Base-by-base conservation (phyloP, 2,329 filamentous ascomycete genomes). In the Huntiella bhutanensis region DNA sequence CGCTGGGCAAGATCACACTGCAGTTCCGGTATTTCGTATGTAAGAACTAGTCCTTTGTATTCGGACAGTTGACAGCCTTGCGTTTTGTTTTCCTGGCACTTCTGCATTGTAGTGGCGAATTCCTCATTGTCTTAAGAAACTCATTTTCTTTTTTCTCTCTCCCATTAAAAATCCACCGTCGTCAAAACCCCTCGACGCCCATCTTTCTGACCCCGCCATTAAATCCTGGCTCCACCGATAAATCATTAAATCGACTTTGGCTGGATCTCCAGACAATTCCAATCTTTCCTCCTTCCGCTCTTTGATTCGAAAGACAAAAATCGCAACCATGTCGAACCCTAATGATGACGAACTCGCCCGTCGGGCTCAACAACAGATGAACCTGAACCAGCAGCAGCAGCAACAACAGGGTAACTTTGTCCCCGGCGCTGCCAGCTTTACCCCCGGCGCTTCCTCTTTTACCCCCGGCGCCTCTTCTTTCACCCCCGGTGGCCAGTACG, bases 261-360 rank as follows among this genome's bases (percentile, higher is more conserved):
- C 13, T 6, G 13, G 33, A 33, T 33, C 12, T 11, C 11, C 34
- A 36, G 17, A 35, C 22, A 15, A 10, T n/a, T 32, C 8, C 4
- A 11, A 19, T 5, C 4, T 32, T 22, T 15, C 5, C 17, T 28
- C 39, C 36, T 17, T 17, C 33, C 36, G n/a, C 42, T 33, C 43
- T 28, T 28, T 28, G 5, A 28, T 28, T 28, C 3, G 5, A 8
- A 6, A 28, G 22, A 28, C 22, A 28, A 28, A 28, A 28, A 28
- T 28, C 22, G 22, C 50, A 54, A 70, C 47, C 58, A 94, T 94
- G 86, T 81, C 87, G 56, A 78, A 87, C 62, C 82, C 85, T 57
- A 86, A 93, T 63, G 94, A 86, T 52, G 96, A 91, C 83, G 87
- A 96, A 66, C 85, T 93, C 58, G 83, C 87, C 58, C 77, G 79